phyloP scores from a whole-genome alignment of 306 rosid species.

The Sindora glabra region DNA sequence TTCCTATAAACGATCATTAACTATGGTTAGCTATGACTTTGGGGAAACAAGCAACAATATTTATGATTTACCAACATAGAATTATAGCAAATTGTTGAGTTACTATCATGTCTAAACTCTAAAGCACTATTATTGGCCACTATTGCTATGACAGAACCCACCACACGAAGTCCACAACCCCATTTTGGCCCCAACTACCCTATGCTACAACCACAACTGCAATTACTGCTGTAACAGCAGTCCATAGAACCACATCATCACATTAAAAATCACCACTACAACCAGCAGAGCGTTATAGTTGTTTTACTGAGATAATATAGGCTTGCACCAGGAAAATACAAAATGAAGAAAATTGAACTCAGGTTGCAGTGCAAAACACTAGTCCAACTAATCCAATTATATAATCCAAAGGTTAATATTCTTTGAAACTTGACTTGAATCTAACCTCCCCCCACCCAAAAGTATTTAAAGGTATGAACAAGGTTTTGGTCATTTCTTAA shows the following conservation, averaged over 20 bases:
- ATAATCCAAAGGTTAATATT: background rate
- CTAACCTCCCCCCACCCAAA: background rate
- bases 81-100: background rate
- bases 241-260: background rate
- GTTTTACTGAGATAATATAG: background rate
- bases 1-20: slow-evolving; percentile 45
- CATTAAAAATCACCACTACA: background rate
- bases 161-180: no score
- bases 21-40: slow-evolving; percentile 3
- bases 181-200: background rate
- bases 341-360: no score
- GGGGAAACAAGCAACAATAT: background rate
- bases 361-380: background rate
- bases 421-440: background rate
- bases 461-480: background rate
- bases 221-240: background rate
- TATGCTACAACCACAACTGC: background rate
- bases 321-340: background rate
- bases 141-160: background rate
- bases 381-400: background rate
- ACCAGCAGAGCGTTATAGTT: background rate
- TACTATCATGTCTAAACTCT: background rate
- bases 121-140: background rate
- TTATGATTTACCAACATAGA: no score
- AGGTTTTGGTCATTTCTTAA: background rate